phyloP scores from a whole-genome alignment of 148 eudicot species.

The Vaccinium darrowii region DNA sequence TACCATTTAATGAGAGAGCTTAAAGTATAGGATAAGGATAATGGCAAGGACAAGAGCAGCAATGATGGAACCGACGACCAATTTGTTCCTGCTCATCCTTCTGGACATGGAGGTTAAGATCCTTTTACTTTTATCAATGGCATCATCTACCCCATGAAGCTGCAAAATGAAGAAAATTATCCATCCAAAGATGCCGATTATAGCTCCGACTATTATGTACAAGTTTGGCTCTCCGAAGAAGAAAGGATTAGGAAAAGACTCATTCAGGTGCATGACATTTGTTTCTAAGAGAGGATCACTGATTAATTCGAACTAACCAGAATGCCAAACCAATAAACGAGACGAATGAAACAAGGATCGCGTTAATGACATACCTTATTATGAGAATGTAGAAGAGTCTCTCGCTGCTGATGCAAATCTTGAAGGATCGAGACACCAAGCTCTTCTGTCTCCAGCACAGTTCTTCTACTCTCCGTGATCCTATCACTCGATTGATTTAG shows the following conservation, averaged over 20 bases:
- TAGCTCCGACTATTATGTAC: not conserved
- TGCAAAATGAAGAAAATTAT: conserved; percentile 26
- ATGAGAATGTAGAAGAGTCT: conserved; percentile 55
- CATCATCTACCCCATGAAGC: conserved; percentile 92
- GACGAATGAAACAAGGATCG: not conserved
- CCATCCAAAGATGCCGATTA: not conserved
- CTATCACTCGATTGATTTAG: conserved; percentile 56
- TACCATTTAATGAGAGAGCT: conserved; percentile 33
- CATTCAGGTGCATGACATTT: not conserved
- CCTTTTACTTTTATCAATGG: conserved; percentile 90
- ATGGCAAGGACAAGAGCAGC: conserved; percentile 74
- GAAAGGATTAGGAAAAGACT: not conserved
- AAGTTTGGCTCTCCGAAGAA: not conserved
- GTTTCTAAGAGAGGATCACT: not conserved
- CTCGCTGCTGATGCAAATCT: conserved; percentile 56
- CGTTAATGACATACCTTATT: conserved; percentile 33
- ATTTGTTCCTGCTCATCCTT: conserved; percentile 88
- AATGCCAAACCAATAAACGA: not conserved
- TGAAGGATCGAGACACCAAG: conserved; percentile 57
- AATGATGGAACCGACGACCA: conserved; percentile 76
- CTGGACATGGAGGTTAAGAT: conserved; percentile 80
- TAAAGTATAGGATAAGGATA: conserved; percentile 67
- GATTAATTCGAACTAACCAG: not conserved
- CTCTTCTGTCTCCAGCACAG: conserved; percentile 66
- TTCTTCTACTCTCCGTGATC: conserved; percentile 51